Evolutionary conservation across 2,329 filamentous ascomycete species (phyloP).

Genomic region (Thielaviopsis populi): DNA sequence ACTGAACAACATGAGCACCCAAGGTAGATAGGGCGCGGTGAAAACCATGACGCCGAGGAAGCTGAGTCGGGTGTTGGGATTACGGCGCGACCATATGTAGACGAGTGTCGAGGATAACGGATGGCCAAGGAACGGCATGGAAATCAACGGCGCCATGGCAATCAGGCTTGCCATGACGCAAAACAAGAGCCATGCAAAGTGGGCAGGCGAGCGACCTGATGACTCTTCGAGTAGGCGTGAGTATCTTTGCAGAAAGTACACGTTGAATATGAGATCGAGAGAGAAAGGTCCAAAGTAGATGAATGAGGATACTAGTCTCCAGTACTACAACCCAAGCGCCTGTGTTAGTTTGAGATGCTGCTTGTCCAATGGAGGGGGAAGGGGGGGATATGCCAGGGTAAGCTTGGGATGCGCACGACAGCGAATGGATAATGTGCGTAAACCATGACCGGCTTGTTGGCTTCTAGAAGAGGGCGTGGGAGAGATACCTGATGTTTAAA

Average conservation of each 20-base stretch:
- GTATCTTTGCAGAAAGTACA: conserved; percentile 96
- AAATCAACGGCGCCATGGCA: conserved; percentile 68
- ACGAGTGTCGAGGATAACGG: conserved; percentile 84
- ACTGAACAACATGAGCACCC: conserved; percentile 89
- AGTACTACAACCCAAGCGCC: conserved; percentile 48
- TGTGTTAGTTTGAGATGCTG: conserved; percentile 3
- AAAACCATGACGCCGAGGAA: conserved; percentile 83
- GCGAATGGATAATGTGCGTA: too few relatives aligned
- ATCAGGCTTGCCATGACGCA: conserved; percentile 73
- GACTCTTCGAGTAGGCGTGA: conserved; percentile 89
- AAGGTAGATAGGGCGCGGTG: conserved; percentile 84
- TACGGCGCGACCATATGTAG: conserved; percentile 94
- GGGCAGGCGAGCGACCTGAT: conserved; percentile 76
- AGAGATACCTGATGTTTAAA: conserved; percentile 68
- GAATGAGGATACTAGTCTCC: conserved; percentile 91
- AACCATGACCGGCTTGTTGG: not conserved
- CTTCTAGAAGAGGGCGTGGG: not conserved
- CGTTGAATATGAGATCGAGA: conserved; percentile 88
- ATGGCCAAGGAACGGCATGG: conserved; percentile 87
- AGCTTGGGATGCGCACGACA: not conserved
- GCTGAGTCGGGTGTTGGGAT: conserved; percentile 79
- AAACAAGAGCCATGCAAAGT: conserved; percentile 87
- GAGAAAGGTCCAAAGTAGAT: conserved; percentile 93
- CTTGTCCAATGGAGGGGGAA: not conserved
- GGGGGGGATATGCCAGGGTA: not conserved